A percentile compares a stretch with the other conserved stretches of the same genome.
phyloP scores from a whole-genome alignment of 208 protist genomes.

The Lotmaria passim region DNA sequence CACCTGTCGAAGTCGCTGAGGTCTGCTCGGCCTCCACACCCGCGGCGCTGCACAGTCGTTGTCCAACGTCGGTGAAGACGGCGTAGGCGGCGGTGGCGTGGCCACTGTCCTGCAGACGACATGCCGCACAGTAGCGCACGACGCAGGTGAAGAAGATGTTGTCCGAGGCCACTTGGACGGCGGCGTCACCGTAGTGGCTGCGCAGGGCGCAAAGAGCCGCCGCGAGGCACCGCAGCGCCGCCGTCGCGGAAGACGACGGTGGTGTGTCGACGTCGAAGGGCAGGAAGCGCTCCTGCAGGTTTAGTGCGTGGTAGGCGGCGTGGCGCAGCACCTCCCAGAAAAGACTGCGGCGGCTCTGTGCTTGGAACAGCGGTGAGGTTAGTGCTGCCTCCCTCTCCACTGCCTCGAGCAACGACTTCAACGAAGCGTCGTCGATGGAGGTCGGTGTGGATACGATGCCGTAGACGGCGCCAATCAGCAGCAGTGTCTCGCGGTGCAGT shows the following conservation, averaged over 20 bases:
- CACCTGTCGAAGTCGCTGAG: too few relatives aligned
- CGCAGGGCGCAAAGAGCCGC: conserved; percentile 44
- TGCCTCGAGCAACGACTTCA: conserved; percentile 34
- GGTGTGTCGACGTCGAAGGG: background rate
- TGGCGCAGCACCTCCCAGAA: conserved; percentile 53
- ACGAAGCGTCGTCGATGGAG: conserved; percentile 24
- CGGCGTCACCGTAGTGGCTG: conserved; percentile 43
- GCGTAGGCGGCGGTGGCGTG: conserved; percentile 69
- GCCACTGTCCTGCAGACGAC: conserved; percentile 47
- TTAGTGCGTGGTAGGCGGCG: conserved; percentile 57
- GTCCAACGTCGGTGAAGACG: conserved; percentile 43
- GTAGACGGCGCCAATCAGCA: conserved; percentile 67
- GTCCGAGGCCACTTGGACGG: conserved; percentile 21
- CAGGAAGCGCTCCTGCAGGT: conserved; percentile 48
- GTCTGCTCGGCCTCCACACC: conserved; percentile 12
- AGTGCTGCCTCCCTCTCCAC: conserved; percentile 41
- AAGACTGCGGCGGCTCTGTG: conserved; percentile 14
- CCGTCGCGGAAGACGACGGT: background rate
- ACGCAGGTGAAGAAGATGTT: conserved; percentile 64
- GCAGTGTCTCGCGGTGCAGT: conserved; percentile 62
- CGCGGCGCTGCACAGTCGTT: conserved; percentile 27
- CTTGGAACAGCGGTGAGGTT: conserved; percentile 12
- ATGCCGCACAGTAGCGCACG: conserved; percentile 53
- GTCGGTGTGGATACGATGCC: conserved; percentile 48
- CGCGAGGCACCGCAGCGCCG: conserved; percentile 35